A percentile compares a stretch with the other conserved stretches of the same genome.
These are phyloP conservation scores for Xerophyta viscosa DNA, from an alignment of 106 monocot species.

Conservation along the genomic window DNA sequence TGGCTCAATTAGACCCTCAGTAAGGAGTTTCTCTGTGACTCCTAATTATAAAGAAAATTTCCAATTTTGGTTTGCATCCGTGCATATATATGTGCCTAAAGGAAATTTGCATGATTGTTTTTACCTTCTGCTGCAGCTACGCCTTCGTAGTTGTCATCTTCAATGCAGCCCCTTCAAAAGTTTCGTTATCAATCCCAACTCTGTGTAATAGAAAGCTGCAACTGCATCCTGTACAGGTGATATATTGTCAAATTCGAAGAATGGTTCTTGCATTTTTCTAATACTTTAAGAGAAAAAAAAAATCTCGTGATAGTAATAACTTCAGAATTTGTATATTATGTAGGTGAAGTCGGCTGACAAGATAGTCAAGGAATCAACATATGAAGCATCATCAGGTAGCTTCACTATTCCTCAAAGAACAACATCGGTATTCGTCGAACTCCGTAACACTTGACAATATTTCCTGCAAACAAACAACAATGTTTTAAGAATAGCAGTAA, in stretches of 20 bases:
- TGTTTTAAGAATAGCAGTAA: too few relatives aligned
- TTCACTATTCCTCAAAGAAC: conserved; percentile 68
- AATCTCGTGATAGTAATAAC: too few relatives aligned
- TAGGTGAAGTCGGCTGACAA: conserved; percentile 60
- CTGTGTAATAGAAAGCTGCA: conserved; percentile 32
- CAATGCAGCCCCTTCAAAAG: conserved; percentile 58
- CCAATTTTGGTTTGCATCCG: background rate
- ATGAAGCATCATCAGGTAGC: conserved; percentile 29
- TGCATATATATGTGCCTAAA: background rate
- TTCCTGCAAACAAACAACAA: too few relatives aligned
- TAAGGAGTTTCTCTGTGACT: conserved; percentile 8
- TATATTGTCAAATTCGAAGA: background rate
- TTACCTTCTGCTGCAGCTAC: conserved; percentile 30
- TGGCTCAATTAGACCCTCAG: conserved; percentile 61
- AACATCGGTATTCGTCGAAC: conserved; percentile 63
- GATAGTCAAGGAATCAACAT: conserved; percentile 39
- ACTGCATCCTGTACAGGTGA: conserved; percentile 79
- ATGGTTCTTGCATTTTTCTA: too few relatives aligned
- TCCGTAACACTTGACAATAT: conserved; percentile 13
- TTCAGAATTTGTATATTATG: background rate
- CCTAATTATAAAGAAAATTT: too few relatives aligned
- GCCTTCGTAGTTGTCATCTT: conserved; percentile 60
- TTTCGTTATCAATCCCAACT: conserved; percentile 38
- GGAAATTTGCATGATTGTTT: background rate
- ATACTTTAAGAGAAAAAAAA: too few relatives aligned